Evolutionary conservation across 768 basidiomycete species (phyloP), one percentile per base, ranked within the genome.

Genomic region (Gautieria morchelliformis): DNA sequence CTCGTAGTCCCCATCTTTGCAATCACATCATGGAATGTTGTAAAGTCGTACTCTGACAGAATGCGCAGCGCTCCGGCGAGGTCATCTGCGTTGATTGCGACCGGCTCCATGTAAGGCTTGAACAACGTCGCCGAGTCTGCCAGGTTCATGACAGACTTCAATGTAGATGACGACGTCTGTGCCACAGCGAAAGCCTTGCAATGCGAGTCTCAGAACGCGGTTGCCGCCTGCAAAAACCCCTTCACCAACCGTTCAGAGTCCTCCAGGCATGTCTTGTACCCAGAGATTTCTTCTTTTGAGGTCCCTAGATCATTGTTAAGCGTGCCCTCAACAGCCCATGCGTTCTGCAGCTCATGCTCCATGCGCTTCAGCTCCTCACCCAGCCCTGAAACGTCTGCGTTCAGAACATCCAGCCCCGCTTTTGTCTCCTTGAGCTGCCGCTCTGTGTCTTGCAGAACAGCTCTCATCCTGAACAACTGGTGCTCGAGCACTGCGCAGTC

Each of bases 401-500:
- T 79, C 4, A 80, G 76, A 48, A 89, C 75, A 27, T 87, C 84
- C 15, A 78, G 67, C 59, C 84, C 81, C 0, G 80, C 73, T 12
- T 74, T 75, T 11, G 82, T 71, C 40, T 87, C 83, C 64, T 83
- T 84, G 17, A 89, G 66, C 62, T 86, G 80, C 10, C 78, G 76
- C 53, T 82, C 78, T 14, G 77, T 74, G 58, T 78, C 75, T 56
- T 86, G 87, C 51, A 85, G 70, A 8, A 76, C 75, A 1, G 81
- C 81, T 61, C 79, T 78, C 39, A 89, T 71, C 66, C 89, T 88
- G 41, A 79, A 82, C 66, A 88, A 85, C 68, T 93, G 88, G 51
- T 93, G 84, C 70, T 96, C 93, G 47, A 96, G 74, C 14, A 95
- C 91, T 0, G 93, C 93, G 8, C 92, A 81, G 68, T 97, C 93